These are phyloP conservation scores for Xerocomellus chrysenteron DNA, from an alignment of 768 basidiomycete genomes.

Conservation along the genomic window DNA sequence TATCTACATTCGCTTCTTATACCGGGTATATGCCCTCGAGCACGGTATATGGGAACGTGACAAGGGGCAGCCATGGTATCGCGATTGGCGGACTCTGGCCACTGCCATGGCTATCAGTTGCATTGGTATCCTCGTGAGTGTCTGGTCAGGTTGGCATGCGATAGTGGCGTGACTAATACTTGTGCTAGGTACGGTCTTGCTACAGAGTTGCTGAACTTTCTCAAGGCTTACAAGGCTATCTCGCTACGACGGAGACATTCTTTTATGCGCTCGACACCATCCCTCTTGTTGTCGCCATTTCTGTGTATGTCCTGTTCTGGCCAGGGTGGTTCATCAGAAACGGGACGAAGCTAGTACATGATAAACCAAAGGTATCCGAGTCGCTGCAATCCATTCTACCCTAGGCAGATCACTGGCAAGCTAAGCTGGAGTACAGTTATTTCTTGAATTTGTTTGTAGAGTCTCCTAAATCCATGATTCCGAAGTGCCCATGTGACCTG, in stretches of 20 bases:
- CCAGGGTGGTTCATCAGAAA: slow-evolving; percentile 53
- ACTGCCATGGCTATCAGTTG: slow-evolving; percentile 53
- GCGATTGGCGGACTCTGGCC: slow-evolving; percentile 60
- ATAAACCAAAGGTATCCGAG: slow-evolving; percentile 29
- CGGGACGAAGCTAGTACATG: no score
- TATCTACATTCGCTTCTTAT: slow-evolving; percentile 49
- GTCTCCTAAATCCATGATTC: neutral
- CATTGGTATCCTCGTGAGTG: slow-evolving; percentile 59
- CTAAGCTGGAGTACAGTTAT: neutral
- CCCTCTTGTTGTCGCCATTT: slow-evolving; percentile 61
- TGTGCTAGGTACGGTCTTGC: slow-evolving; percentile 55
- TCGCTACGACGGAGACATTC: slow-evolving; percentile 56
- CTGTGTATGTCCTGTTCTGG: slow-evolving; percentile 60
- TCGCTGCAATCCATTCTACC: neutral
- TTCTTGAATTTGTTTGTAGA: neutral
- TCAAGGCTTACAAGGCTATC: slow-evolving; percentile 58
- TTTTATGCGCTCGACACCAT: slow-evolving; percentile 71
- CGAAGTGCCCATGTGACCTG: neutral
- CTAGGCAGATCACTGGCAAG: neutral
- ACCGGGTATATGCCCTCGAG: slow-evolving; percentile 41
- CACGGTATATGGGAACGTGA: slow-evolving; percentile 40
- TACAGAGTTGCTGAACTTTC: slow-evolving; percentile 62
- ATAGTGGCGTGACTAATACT: neutral
- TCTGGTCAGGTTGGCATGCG: neutral
- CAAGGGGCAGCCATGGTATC: slow-evolving; percentile 42